A percentile compares a stretch with the other conserved stretches of the same genome.
phyloP scores from a whole-genome alignment of 768 basidiomycete species.

The Royoungia palumana region DNA sequence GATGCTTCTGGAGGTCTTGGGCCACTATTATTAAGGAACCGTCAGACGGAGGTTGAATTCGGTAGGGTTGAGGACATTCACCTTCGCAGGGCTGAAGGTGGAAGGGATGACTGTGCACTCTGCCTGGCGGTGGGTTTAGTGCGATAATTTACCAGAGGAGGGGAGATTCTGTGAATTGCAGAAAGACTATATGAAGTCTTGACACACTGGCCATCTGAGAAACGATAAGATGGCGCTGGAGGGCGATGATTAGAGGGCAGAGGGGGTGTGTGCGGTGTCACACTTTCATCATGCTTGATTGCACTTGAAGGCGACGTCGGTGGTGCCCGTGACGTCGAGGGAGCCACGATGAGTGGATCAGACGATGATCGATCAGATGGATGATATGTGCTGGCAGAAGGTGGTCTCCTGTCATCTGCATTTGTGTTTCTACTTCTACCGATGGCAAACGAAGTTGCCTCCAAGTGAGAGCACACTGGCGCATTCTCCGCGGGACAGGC shows the following conservation, averaged over 20 bases:
- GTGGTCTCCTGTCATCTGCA: neutral
- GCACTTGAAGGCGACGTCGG: neutral
- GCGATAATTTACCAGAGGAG: slow-evolving; percentile 5
- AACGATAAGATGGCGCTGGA: neutral
- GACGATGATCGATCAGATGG: neutral
- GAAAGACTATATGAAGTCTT: neutral
- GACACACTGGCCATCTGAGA: neutral
- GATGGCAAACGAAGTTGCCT: neutral
- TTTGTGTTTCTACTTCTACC: neutral
- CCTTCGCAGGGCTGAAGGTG: slow-evolving; percentile 3
- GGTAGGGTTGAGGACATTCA: neutral
- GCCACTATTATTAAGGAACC: neutral
- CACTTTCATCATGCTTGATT: neutral
- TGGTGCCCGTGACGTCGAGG: neutral
- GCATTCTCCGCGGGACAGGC: neutral
- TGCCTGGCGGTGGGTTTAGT: slow-evolving; percentile 6
- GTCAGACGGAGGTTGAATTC: slow-evolving; percentile 1
- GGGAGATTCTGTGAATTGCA: neutral
- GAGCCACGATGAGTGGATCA: neutral
- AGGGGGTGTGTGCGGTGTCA: neutral
- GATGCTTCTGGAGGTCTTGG: neutral
- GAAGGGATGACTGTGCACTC: neutral
- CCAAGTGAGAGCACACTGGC: neutral
- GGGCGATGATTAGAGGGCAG: neutral
- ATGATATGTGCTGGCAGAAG: neutral